Evolutionary conservation across 1,284 basidiomycete genomes (phyloP).

Genomic region (Fomitiporia mediterranea): DNA sequence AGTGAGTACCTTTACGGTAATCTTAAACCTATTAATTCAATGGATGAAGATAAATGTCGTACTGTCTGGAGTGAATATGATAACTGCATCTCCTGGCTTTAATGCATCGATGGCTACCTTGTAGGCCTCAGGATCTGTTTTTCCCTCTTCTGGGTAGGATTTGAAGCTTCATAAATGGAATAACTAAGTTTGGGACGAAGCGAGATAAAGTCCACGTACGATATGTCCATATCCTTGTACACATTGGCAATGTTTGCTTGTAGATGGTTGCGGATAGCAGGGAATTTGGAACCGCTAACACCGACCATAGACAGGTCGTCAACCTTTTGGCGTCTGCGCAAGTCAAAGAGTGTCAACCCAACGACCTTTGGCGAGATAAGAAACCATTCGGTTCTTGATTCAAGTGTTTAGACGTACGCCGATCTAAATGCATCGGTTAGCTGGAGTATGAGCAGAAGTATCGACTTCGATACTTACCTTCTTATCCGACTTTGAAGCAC

Average conservation of each 20-base stretch:
- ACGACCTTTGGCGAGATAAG: slow-evolving; percentile 60
- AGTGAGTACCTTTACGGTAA: slow-evolving; percentile 65
- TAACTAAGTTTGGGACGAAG: not conserved
- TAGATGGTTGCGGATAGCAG: slow-evolving; percentile 78
- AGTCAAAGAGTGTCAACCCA: slow-evolving; percentile 85
- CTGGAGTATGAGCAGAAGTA: not conserved
- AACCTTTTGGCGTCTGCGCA: slow-evolving; percentile 82
- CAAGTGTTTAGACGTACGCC: slow-evolving; percentile 44
- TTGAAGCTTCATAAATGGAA: slow-evolving; percentile 52
- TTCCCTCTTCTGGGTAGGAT: slow-evolving; percentile 69
- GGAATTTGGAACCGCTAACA: slow-evolving; percentile 80
- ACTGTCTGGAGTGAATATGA: slow-evolving; percentile 87
- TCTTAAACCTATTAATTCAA: slow-evolving; percentile 15
- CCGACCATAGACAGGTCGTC: slow-evolving; percentile 78
- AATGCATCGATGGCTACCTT: slow-evolving; percentile 81
- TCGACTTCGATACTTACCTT: slow-evolving; percentile 49
- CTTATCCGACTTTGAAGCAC: slow-evolving; percentile 92
- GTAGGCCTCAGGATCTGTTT: slow-evolving; percentile 78
- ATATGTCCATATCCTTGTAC: slow-evolving; percentile 83
- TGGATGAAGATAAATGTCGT: slow-evolving; percentile 24
- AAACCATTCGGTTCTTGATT: not conserved
- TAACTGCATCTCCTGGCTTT: slow-evolving; percentile 79
- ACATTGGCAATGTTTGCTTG: slow-evolving; percentile 77
- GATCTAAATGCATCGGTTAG: slow-evolving; percentile 40
- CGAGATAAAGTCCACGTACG: slow-evolving; percentile 40